Evolutionary conservation across 768 basidiomycete species (phyloP), one percentile per base, ranked within the genome.

Genomic region (Tricholoma sp.): DNA sequence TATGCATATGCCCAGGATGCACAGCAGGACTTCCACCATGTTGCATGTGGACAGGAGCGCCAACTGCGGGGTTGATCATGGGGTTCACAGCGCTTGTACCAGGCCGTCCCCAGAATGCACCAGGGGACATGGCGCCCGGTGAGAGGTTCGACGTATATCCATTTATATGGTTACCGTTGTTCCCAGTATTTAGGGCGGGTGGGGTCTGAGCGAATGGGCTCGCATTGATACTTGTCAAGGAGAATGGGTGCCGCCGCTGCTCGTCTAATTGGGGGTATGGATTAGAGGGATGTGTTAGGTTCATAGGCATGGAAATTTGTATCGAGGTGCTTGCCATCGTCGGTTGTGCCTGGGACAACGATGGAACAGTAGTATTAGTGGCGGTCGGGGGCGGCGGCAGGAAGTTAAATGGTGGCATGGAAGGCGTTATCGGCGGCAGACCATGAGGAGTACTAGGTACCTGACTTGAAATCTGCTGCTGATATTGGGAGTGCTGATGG

Each of bases 351-450:
- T 41, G 55, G 47, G 35, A 54, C n/a, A 29, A 24, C 45, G 58
- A 50, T 24, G 54, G 53, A 37, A 55, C 19, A 22, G 56, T 56
- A 22, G 52, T 55, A 57, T 57, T 41, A 21, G 51, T 54, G n/a
- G 54, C 66, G 9, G 63, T 63, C 39, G 60, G 59, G 31, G 78
- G 79, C 7, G 82, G 83, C 16, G 83, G 79, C 35, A 88, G 77
- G 71, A 97, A 95, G 11, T 85, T 86, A 73, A 97, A 98, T 5
- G 92, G 85, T 1, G 96, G 96, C 95, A 98, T 98, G 59, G 89
- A 90, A 0, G 95, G 94, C n/a, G 95, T 97, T 66, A 97, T 93
- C 1, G 91, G 89, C 12, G 91, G 90, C n/a, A 94, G 74, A 0
- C 90, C 89, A 60, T 86, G 83, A n/a, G 88, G 87, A 9, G 88